phyloP scores from a whole-genome alignment of 192 early-diverging fungal species.

The Mortierella antarctica region DNA sequence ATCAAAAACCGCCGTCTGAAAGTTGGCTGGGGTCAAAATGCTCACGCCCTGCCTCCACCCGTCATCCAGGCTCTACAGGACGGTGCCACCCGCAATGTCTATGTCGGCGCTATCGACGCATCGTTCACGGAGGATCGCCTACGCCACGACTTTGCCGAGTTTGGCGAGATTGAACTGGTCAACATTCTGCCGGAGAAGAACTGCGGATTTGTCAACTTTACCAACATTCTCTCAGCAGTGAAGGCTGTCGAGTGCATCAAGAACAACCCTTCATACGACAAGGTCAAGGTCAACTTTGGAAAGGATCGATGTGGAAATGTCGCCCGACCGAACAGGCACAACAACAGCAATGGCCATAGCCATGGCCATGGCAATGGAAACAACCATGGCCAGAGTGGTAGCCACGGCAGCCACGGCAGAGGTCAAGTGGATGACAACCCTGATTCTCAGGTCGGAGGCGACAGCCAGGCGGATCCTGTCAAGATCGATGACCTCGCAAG shows the following conservation, averaged over 20 bases:
- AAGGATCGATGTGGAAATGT: constrained; percentile 91
- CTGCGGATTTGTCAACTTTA: constrained; percentile 90
- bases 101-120: constrained; percentile 78
- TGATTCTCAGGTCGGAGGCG: background rate
- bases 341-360: background rate
- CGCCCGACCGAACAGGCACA: constrained; percentile 56
- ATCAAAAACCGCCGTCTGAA: constrained; percentile 81
- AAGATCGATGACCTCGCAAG: constrained; percentile 6
- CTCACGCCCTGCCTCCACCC: constrained; percentile 57
- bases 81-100: constrained; percentile 84
- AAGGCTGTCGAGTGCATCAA: constrained; percentile 81
- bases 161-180: constrained; percentile 90
- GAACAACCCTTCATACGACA: constrained; percentile 67
- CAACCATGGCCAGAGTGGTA: no score
- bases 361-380: no score
- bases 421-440: no score
- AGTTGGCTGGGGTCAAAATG: constrained; percentile 84
- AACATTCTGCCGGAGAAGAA: constrained; percentile 86
- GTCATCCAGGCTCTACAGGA: constrained; percentile 68
- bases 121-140: constrained; percentile 75
- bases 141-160: constrained; percentile 78
- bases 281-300: constrained; percentile 79
- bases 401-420: no score
- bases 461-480: background rate
- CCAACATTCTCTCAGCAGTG: constrained; percentile 78